phyloP scores from a whole-genome alignment of 495 filamentous ascomycete genomes.

The Annulohypoxylon maeteangense region DNA sequence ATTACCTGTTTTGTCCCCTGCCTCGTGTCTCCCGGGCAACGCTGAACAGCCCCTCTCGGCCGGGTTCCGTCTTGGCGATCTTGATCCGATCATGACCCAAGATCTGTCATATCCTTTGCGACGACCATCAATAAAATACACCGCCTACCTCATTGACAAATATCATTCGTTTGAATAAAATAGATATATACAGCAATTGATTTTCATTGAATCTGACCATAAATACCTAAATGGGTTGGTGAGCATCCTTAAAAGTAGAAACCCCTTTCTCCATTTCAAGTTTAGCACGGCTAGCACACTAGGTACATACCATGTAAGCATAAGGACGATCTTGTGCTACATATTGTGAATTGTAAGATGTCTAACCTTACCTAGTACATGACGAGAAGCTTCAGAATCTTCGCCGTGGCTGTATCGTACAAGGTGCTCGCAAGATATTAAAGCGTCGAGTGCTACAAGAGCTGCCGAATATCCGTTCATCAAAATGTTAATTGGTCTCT shows the following conservation, averaged over 20 bases:
- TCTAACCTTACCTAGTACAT: not conserved
- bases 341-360: not conserved
- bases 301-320: too few relatives aligned
- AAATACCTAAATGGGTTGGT: not conserved
- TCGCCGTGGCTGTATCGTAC: not conserved
- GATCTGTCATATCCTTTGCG: slow-evolving; percentile 28
- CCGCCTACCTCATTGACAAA: not conserved
- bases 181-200: not conserved
- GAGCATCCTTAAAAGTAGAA: not conserved
- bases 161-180: not conserved
- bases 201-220: not conserved
- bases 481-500: not conserved
- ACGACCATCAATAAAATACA: not conserved
- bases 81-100: slow-evolving; percentile 27
- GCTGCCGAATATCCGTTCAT: slow-evolving; percentile 14
- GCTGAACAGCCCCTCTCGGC: slow-evolving; percentile 10
- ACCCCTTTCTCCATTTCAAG: not conserved
- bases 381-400: too few relatives aligned
- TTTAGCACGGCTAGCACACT: too few relatives aligned
- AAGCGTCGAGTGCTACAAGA: not conserved
- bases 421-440: not conserved
- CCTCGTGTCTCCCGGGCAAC: slow-evolving; percentile 39
- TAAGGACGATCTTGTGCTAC: too few relatives aligned
- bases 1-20: slow-evolving; percentile 37
- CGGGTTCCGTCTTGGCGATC: slow-evolving; percentile 42